Percentiles rank a stretch among this genome's conserved stretches.
phyloP scores from a whole-genome alignment of 768 basidiomycete species.

The Suillus clintonianus region DNA sequence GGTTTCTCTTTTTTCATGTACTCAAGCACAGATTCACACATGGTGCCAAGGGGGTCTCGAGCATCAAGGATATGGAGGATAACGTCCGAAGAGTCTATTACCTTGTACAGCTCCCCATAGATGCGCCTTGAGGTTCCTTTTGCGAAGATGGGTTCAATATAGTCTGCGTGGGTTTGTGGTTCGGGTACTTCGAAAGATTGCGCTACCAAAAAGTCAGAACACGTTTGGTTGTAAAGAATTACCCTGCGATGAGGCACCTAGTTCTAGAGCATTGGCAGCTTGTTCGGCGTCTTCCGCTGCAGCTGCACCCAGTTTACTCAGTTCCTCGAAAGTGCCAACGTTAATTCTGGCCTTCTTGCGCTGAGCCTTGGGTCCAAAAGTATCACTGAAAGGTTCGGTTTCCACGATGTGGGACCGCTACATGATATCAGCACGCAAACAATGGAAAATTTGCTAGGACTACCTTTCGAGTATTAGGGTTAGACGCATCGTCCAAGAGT shows the following conservation, averaged over 20 bases:
- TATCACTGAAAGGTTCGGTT: constrained; percentile 92
- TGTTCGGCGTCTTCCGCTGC: constrained; percentile 56
- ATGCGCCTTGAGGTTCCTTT: constrained; percentile 96
- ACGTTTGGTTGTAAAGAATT: not conserved
- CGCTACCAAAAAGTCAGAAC: not conserved
- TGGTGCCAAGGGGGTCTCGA: constrained; percentile 91
- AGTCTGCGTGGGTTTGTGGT: constrained; percentile 68
- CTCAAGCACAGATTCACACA: constrained; percentile 92
- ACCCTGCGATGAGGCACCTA: constrained; percentile 35
- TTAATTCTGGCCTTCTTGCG: constrained; percentile 87
- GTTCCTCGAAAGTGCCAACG: constrained; percentile 90
- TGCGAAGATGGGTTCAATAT: constrained; percentile 87
- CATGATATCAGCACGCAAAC: not conserved
- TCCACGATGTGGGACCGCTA: constrained; percentile 93
- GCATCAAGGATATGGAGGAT: constrained; percentile 95
- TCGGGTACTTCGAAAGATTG: not conserved
- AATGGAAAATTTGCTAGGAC: constrained; percentile 7
- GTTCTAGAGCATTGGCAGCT: constrained; percentile 37
- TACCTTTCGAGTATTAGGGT: constrained; percentile 78
- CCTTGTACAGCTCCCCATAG: constrained; percentile 98
- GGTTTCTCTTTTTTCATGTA: constrained; percentile 95
- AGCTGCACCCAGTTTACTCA: constrained; percentile 63
- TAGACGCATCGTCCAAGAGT: constrained; percentile 85
- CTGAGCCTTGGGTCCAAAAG: constrained; percentile 95
- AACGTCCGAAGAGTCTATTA: constrained; percentile 98